Evolutionary conservation across 192 early-diverging fungal species (phyloP).

Genomic region (Backusella liffmaniae): DNA sequence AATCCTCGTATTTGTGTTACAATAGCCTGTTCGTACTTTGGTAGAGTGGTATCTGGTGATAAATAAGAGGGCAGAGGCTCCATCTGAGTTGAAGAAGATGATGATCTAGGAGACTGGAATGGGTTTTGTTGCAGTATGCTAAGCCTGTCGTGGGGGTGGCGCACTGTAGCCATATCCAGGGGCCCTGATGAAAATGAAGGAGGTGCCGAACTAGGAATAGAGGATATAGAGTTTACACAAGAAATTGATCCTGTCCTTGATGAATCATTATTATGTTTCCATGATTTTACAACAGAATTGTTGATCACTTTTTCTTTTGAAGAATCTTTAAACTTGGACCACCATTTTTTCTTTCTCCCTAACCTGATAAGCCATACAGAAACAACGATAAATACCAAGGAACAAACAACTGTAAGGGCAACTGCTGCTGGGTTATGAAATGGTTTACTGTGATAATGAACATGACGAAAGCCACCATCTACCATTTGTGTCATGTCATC

Average conservation of each 20-base stretch:
- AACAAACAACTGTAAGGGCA: not conserved
- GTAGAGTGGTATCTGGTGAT: constrained; percentile 5
- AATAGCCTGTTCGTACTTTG: constrained; percentile 28
- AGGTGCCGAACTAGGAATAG: constrained; percentile 15
- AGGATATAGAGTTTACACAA: not conserved
- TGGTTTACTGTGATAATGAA: not conserved
- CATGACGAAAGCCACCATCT: not conserved
- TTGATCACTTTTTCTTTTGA: constrained; percentile 1
- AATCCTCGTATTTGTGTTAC: constrained; percentile 22
- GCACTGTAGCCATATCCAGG: not conserved
- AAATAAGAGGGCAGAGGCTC: constrained; percentile 17
- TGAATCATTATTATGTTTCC: not conserved
- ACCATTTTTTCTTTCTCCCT: not conserved
- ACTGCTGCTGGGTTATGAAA: not conserved
- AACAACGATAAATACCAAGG: not conserved
- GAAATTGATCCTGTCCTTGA: not conserved
- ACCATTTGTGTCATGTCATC: not conserved
- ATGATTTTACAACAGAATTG: not conserved
- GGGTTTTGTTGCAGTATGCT: not conserved
- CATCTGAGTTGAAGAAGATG: not conserved
- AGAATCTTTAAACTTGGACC: not conserved
- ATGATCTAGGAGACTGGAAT: not conserved
- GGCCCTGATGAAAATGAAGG: constrained; percentile 17
- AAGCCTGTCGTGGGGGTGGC: not conserved
- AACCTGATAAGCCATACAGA: not conserved